phyloP scores from a whole-genome alignment of 345 rosid genomes.

The Citrus medica region DNA sequence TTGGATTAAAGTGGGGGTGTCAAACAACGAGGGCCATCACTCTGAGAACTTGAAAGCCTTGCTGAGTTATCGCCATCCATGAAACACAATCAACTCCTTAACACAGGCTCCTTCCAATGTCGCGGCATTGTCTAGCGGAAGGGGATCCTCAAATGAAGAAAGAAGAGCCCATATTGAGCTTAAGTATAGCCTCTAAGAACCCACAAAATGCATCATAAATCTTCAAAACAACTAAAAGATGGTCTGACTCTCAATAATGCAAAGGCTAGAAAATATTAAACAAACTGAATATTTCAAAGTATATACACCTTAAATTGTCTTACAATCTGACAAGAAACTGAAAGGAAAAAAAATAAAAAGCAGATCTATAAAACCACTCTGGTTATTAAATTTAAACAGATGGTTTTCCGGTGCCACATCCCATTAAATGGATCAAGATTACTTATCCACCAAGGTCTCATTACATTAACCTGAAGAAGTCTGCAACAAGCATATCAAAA shows the following conservation, averaged over 20 bases:
- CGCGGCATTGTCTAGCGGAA: conserved; percentile 38
- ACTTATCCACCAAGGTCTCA: conserved; percentile 68
- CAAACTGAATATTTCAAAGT: background rate
- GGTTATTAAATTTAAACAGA: background rate
- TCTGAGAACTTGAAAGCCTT: conserved; percentile 46
- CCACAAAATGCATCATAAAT: background rate
- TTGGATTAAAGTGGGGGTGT: conserved; percentile 32
- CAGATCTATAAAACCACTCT: background rate
- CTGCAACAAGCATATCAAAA: conserved; percentile 42
- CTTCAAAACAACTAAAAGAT: conserved; percentile 1
- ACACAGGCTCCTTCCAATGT: conserved; percentile 88
- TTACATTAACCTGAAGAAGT: conserved; percentile 6
- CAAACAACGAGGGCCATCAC: conserved; percentile 62
- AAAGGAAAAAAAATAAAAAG: background rate
- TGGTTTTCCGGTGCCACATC: conserved; percentile 18
- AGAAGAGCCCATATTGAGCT: conserved; percentile 91
- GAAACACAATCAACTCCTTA: conserved; percentile 77
- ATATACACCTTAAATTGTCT: conserved; percentile 31
- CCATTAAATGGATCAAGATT: conserved; percentile 79
- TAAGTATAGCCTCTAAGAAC: conserved; percentile 58
- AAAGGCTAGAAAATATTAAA: background rate
- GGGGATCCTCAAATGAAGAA: conserved; percentile 88
- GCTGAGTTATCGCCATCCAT: conserved; percentile 90
- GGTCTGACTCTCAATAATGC: background rate
- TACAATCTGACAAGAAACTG: conserved; percentile 70